Conservation (phyloP, 139 green algal species). For the Tetradesmus obliquus region DNA sequence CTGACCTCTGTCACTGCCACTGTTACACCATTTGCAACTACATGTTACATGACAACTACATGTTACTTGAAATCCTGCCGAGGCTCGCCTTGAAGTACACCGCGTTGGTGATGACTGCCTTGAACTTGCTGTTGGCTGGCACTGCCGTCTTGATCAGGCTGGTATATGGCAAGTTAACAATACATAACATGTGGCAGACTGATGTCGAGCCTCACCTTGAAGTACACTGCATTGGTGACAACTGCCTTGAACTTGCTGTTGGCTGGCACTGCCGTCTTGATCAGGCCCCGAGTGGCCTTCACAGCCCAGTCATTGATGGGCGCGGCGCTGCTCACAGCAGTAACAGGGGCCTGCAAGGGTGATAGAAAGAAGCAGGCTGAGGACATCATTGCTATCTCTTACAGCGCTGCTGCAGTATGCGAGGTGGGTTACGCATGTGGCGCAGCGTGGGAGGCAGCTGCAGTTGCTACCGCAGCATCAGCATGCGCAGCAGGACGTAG, state of each 20-base stretch:
- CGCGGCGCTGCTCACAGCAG: not conserved
- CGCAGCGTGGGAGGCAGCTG: no score
- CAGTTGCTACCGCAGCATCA: not conserved
- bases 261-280: conserved; percentile 2
- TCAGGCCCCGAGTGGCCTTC: not conserved
- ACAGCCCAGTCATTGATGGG: conserved; percentile 20
- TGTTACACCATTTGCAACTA: not conserved
- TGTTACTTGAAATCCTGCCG: not conserved
- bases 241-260: conserved; percentile 13
- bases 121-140: conserved; percentile 9
- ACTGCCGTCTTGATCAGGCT: conserved; percentile 17
- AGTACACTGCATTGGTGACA: conserved; percentile 20
- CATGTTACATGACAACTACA: no score
- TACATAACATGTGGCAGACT: no score
- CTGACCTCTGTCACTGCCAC: not conserved
- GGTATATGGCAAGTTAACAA: no score
- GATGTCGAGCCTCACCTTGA: not conserved
- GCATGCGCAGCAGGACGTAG: not conserved
- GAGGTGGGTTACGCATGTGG: no score
- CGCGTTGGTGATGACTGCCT: conserved; percentile 7
- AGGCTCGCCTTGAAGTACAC: not conserved
- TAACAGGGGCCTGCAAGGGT: not conserved
- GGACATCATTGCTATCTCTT: no score
- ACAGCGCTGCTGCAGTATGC: no score
- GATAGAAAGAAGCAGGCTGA: no score